Conservation (phyloP, 2,329 filamentous ascomycete genomes). For the Aspergillus sp. region DNA sequence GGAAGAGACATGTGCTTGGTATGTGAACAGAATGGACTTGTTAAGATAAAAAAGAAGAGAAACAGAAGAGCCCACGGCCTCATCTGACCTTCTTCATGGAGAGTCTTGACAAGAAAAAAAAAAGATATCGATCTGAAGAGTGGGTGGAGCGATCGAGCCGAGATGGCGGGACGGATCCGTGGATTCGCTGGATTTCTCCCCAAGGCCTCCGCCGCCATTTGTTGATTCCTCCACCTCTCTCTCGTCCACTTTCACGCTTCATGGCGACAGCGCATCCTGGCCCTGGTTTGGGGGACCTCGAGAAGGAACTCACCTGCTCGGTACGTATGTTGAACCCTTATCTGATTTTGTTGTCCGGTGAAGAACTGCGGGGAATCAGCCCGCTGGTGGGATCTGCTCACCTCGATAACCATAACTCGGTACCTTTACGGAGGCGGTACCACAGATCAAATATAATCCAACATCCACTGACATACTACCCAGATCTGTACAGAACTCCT, state of each 20-base stretch:
- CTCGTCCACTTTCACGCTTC: constrained; percentile 2
- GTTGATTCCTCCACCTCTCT: background rate
- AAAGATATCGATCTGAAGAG: background rate
- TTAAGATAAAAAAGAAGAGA: no score
- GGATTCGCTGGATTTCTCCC: constrained; percentile 1
- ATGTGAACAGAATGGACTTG: no score
- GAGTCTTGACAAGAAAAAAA: background rate
- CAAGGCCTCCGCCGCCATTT: constrained; percentile 1
- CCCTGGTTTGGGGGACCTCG: constrained; percentile 63
- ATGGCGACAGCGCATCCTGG: constrained; percentile 19
- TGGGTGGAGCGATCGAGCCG: background rate
- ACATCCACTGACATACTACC: background rate
- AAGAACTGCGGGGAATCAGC: background rate
- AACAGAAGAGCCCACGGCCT: no score
- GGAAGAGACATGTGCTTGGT: no score
- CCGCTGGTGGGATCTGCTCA: no score
- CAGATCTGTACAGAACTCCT: constrained; percentile 97
- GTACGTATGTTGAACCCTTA: constrained; percentile 55
- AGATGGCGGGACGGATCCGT: constrained; percentile 2
- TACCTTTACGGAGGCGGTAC: no score
- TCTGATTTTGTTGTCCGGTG: constrained; percentile 4
- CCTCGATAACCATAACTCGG: no score
- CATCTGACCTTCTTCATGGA: no score
- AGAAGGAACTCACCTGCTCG: constrained; percentile 93
- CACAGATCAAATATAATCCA: no score